Evolutionary conservation across 2,329 filamentous ascomycete genomes (phyloP).

Genomic region (Neoarthrinium moseri): DNA sequence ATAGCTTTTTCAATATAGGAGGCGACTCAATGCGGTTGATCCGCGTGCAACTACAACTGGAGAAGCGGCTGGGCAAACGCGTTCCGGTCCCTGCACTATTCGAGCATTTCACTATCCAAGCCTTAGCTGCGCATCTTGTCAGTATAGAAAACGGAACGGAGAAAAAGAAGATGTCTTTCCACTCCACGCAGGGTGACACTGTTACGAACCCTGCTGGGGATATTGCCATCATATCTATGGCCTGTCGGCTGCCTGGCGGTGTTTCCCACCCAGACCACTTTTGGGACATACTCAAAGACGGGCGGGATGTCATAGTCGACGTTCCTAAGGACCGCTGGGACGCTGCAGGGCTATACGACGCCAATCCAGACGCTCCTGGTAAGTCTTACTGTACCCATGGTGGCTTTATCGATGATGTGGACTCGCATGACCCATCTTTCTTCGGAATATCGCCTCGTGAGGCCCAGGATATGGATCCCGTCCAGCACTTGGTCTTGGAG

Average conservation of each 20-base stretch:
- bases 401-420: conserved; percentile 19
- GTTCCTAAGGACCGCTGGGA: conserved; percentile 29
- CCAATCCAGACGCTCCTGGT: conserved; percentile 36
- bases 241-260: conserved; percentile 33
- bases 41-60: conserved; percentile 23
- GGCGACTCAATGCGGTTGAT: conserved; percentile 25
- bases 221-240: conserved; percentile 30
- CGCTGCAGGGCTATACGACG: conserved; percentile 12
- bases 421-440: conserved; percentile 21
- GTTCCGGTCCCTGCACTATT: conserved; percentile 23
- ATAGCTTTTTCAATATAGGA: conserved; percentile 28
- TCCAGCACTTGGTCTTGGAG: conserved; percentile 23
- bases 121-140: conserved; percentile 21
- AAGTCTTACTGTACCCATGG: conserved; percentile 18
- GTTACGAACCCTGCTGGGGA: conserved; percentile 9
- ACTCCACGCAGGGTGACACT: not conserved
- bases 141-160: too few species aligned
- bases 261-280: conserved; percentile 27
- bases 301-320: conserved; percentile 23
- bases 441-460: conserved; percentile 25
- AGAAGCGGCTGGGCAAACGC: conserved; percentile 18
- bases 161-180: too few species aligned
- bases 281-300: conserved; percentile 30
- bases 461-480: conserved; percentile 20
- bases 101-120: conserved; percentile 26